Base-by-base conservation (phyloP, 23 red algal species). In the Gracilaria gracilis region DNA sequence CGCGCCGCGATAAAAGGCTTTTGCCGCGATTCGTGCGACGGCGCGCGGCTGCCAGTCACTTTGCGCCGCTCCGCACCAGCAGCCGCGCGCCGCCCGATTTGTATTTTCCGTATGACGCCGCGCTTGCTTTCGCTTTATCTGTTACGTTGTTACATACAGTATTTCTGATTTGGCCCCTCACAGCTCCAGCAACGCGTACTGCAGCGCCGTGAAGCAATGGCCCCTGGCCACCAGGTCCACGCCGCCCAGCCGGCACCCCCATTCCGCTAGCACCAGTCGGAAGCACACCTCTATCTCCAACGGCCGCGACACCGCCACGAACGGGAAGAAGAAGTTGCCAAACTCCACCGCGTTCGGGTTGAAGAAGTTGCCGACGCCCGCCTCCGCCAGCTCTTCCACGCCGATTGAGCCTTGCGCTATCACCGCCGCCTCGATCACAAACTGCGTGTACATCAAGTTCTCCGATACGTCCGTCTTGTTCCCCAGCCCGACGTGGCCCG, bases 241-340 rank as follows among this genome's bases (percentile, higher is more conserved):
- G 7, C 38, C 80, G 11, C 80, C 90, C 24, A 93, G 62, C 12
- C 48, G 72, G 46, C 90, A 93, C 19, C 90, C 90, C 90, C 90
- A 93, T n/a, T 76, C 84, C 31, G 17, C 44, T 14, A 93, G 20
- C 6, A 93, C 82, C 15, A 58, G 48, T 4, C 61, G 54, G 46
- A 57, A 71, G 37, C 90, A 93, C 42, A 6, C 32, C 16, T 86
- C 81, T 4, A 42, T 67, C 53, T 81, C 48, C 32, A 88, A 38
- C 91, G 33, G 29, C 19, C 73, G 67, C 3, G 27, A 3, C 3
- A 87, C 77, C 1, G 4, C 17, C n/a, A 87, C 24, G 15, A 87
- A 35, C 28, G 67, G 27, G 48, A 80, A 86, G 23, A 64, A 80
- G 8, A 44, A 19, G 61, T 94, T 94, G 11, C 91, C 81, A 40